phyloP scores from a whole-genome alignment of 2,329 filamentous ascomycete species.

The Esteya vermicola region DNA sequence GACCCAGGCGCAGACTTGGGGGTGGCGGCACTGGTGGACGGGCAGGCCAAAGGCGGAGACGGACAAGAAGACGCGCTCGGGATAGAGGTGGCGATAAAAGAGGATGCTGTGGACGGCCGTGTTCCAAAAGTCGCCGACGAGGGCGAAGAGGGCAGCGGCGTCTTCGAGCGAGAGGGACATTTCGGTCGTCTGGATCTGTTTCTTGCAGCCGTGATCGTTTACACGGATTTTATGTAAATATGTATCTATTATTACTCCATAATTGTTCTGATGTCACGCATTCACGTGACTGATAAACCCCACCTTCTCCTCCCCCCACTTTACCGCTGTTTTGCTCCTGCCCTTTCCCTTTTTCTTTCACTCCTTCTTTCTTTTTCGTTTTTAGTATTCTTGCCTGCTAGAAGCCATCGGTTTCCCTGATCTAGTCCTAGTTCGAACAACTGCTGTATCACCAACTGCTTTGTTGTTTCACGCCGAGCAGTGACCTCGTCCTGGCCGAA shows the following conservation, averaged over 20 bases:
- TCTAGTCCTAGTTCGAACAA: too few relatives aligned
- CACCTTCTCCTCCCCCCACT: neutral
- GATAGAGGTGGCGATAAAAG: constrained; percentile 70
- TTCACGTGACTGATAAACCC: neutral
- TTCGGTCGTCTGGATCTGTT: neutral
- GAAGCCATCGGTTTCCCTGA: too few relatives aligned
- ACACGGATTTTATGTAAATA: too few relatives aligned
- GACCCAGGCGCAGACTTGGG: constrained; percentile 75
- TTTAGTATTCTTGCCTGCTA: neutral
- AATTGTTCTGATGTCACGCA: too few relatives aligned
- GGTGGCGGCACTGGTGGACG: constrained; percentile 75
- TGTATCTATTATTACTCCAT: neutral
- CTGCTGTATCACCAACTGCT: too few relatives aligned
- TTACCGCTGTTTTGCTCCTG: neutral
- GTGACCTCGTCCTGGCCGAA: too few relatives aligned
- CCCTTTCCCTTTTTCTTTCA: neutral
- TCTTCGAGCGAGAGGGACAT: constrained; percentile 5
- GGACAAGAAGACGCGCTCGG: constrained; percentile 60
- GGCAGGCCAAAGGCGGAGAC: constrained; percentile 71
- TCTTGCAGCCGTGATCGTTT: neutral
- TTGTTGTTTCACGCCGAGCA: too few relatives aligned
- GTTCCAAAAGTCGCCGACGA: constrained; percentile 68
- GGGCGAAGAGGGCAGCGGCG: constrained; percentile 44
- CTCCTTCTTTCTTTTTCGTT: neutral
- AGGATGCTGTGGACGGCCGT: constrained; percentile 77